Percentiles rank a stretch among this genome's conserved stretches.
Conservation (phyloP, 768 basidiomycete genomes). For the Sporobolomyces phaffii region DNA sequence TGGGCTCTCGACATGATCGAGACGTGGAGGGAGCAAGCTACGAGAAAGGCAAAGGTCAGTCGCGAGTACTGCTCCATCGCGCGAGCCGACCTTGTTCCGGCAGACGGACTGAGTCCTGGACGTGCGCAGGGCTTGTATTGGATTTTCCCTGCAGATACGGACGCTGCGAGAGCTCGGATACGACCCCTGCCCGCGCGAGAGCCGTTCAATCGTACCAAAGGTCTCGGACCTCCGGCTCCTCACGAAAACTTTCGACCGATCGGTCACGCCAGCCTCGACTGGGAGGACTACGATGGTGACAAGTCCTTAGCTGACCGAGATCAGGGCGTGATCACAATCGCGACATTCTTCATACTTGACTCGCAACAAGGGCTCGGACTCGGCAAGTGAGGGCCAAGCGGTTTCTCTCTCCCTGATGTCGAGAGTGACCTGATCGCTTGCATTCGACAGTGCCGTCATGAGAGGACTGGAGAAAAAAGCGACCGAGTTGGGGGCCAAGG, state of each 20-base stretch:
- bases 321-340: constrained; percentile 1
- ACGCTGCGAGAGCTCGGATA: neutral
- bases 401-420: neutral
- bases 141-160: constrained; percentile 13
- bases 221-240: constrained; percentile 15
- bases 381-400: constrained; percentile 12
- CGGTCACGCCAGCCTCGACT: constrained; percentile 28
- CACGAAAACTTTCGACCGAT: constrained; percentile 8
- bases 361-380: constrained; percentile 23
- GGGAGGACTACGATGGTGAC: constrained; percentile 27
- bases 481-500: neutral
- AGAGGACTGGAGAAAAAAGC: constrained; percentile 17
- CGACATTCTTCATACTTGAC: constrained; percentile 21
- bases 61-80: too few species aligned
- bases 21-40: constrained; percentile 3
- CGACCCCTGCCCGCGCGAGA: constrained; percentile 2
- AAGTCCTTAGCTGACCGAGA: neutral
- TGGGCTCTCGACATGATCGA: constrained; percentile 15
- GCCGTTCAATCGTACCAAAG: neutral
- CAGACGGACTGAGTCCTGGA: too few species aligned
- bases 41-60: constrained; percentile 5
- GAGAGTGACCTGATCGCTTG: neutral
- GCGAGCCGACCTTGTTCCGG: too few species aligned
- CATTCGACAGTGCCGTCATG: constrained; percentile 25
- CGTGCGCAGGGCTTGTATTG: constrained; percentile 28